Conservation (phyloP, 768 basidiomycete genomes). For the Chalciporus piperatus region DNA sequence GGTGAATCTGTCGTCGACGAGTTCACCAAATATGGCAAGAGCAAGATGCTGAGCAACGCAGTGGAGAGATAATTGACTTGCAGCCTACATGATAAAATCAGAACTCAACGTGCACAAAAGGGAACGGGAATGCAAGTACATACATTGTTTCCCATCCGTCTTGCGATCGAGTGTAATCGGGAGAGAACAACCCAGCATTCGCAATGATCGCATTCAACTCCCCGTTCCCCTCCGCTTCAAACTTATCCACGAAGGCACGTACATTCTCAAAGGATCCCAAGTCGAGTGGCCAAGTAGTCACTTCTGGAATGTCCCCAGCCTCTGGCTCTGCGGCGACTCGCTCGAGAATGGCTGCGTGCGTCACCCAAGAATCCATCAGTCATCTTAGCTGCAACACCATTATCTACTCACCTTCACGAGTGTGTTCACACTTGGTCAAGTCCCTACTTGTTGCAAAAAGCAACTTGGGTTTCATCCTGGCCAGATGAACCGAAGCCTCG, state of each 20-base stretch:
- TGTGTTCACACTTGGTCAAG: conserved; percentile 23
- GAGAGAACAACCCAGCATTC: conserved; percentile 26
- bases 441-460: conserved; percentile 36
- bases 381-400: background rate
- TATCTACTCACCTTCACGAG: conserved; percentile 15
- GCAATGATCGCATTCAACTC: conserved; percentile 30
- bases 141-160: conserved; percentile 52
- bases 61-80: conserved; percentile 37
- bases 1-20: conserved; percentile 20
- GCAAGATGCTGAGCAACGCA: conserved; percentile 31
- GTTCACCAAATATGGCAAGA: conserved; percentile 33
- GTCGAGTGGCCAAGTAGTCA: conserved; percentile 34
- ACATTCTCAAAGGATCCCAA: conserved; percentile 33
- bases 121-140: conserved; percentile 26
- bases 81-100: conserved; percentile 20
- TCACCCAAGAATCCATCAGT: background rate
- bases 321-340: conserved; percentile 7
- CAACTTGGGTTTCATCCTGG: conserved; percentile 28
- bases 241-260: conserved; percentile 30
- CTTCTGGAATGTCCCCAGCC: conserved; percentile 6
- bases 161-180: conserved; percentile 26
- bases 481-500: conserved; percentile 32
- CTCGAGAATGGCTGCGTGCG: conserved; percentile 14
- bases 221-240: conserved; percentile 19
- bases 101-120: background rate